These are phyloP conservation scores for Brassica hybrid DNA, from an alignment of 441 rosid species.

Conservation along the genomic window DNA sequence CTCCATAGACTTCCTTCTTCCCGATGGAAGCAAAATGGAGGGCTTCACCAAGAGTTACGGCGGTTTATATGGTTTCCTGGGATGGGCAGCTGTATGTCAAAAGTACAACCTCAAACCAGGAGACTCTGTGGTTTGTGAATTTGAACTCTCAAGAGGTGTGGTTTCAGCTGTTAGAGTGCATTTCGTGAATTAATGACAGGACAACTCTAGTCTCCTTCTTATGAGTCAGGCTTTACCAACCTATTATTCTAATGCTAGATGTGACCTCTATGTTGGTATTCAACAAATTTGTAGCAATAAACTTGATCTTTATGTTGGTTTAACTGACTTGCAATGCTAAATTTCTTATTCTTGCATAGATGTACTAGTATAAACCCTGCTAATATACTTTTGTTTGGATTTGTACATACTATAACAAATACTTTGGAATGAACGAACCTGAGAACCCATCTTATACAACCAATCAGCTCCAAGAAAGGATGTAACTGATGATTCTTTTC, in stretches of 20 bases:
- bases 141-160: neutral
- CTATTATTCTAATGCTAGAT: neutral
- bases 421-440: neutral
- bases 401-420: neutral
- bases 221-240: neutral
- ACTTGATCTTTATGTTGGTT: no score
- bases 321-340: neutral
- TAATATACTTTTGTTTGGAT: neutral
- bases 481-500: neutral
- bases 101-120: neutral
- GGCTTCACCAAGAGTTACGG: neutral
- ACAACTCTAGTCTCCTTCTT: neutral
- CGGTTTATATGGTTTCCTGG: neutral
- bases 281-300: neutral
- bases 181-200: neutral
- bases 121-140: neutral
- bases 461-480: neutral
- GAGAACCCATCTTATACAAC: neutral
- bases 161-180: neutral
- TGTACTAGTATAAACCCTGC: neutral
- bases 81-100: neutral
- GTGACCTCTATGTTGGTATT: conserved; percentile 1
- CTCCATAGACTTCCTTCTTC: neutral
- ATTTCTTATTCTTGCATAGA: neutral
- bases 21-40: neutral